Conservation (phyloP, 1,284 basidiomycete genomes). For the Apiotrichum siamense region DNA sequence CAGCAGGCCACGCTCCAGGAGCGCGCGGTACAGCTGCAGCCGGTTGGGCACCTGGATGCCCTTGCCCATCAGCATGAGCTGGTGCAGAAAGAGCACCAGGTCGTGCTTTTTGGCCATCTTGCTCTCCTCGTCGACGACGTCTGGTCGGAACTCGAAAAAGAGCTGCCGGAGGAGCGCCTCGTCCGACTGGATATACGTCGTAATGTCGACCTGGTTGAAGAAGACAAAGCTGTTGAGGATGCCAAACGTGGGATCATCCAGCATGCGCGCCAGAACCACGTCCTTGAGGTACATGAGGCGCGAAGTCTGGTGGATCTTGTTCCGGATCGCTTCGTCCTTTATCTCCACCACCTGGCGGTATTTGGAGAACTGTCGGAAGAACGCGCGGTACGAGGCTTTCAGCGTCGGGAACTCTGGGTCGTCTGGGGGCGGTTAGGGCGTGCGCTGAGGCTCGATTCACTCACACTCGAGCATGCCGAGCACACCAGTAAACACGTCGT, state of each 20-base stretch:
- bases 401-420: constrained; percentile 92
- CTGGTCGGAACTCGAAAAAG: constrained; percentile 68
- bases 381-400: constrained; percentile 94
- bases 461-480: constrained; percentile 95
- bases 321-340: constrained; percentile 63
- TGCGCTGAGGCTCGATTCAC: constrained; percentile 44
- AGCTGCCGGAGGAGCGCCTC: constrained; percentile 69
- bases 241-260: constrained; percentile 95
- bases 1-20: constrained; percentile 83
- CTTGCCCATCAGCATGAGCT: constrained; percentile 92
- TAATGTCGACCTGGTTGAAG: constrained; percentile 98
- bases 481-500: constrained; percentile 86
- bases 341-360: constrained; percentile 84
- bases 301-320: constrained; percentile 93
- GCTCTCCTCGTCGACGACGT: constrained; percentile 26
- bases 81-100: constrained; percentile 80
- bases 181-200: constrained; percentile 78
- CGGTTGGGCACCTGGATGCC: constrained; percentile 85
- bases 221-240: constrained; percentile 96
- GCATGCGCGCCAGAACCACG: constrained; percentile 86
- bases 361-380: constrained; percentile 69
- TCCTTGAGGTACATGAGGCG: constrained; percentile 96
- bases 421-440: constrained; percentile 54
- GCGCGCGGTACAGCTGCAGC: constrained; percentile 76
- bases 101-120: constrained; percentile 49